Conservation (phyloP, 495 filamentous ascomycete species). For the Penicillium goetzii region DNA sequence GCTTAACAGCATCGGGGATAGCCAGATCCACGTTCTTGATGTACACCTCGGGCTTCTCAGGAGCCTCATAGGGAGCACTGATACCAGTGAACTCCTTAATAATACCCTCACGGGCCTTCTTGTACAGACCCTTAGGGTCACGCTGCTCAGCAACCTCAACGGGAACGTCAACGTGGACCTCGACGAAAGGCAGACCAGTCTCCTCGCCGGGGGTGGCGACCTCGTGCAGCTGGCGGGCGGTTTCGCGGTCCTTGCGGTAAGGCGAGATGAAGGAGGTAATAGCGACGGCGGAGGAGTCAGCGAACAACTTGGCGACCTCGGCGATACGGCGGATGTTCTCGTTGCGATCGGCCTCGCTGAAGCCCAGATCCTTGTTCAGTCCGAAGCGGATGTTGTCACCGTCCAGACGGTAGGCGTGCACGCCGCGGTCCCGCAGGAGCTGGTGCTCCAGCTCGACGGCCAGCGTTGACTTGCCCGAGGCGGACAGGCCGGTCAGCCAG, state of each 20-base stretch:
- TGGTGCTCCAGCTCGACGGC: slow-evolving; percentile 96
- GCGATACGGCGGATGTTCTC: slow-evolving; percentile 97
- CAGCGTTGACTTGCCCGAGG: slow-evolving; percentile 94
- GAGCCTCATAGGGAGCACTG: slow-evolving; percentile 87
- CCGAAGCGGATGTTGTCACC: slow-evolving; percentile 99
- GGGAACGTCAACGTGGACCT: slow-evolving; percentile 88
- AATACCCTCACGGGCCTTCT: slow-evolving; percentile 88
- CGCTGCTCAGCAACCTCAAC: slow-evolving; percentile 89
- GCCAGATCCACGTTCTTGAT: slow-evolving; percentile 75
- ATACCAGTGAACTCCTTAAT: slow-evolving; percentile 98
- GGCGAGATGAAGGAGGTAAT: slow-evolving; percentile 97
- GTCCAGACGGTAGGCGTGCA: slow-evolving; percentile 90
- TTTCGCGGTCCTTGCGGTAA: slow-evolving; percentile 80
- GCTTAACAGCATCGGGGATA: slow-evolving; percentile 81
- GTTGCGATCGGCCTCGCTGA: slow-evolving; percentile 87
- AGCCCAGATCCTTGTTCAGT: slow-evolving; percentile 94
- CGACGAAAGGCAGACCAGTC: slow-evolving; percentile 80
- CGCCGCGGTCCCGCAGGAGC: slow-evolving; percentile 71
- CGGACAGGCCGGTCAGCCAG: slow-evolving; percentile 96
- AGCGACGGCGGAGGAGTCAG: slow-evolving; percentile 82
- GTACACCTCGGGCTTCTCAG: slow-evolving; percentile 81
- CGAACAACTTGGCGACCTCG: slow-evolving; percentile 96
- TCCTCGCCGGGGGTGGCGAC: slow-evolving; percentile 48
- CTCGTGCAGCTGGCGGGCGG: slow-evolving; percentile 78
- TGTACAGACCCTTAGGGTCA: slow-evolving; percentile 96